A percentile compares a stretch with the other conserved stretches of the same genome.
These are phyloP conservation scores for Diaporthe eres DNA, from an alignment of 2,329 filamentous ascomycete species.

Conservation along the genomic window DNA sequence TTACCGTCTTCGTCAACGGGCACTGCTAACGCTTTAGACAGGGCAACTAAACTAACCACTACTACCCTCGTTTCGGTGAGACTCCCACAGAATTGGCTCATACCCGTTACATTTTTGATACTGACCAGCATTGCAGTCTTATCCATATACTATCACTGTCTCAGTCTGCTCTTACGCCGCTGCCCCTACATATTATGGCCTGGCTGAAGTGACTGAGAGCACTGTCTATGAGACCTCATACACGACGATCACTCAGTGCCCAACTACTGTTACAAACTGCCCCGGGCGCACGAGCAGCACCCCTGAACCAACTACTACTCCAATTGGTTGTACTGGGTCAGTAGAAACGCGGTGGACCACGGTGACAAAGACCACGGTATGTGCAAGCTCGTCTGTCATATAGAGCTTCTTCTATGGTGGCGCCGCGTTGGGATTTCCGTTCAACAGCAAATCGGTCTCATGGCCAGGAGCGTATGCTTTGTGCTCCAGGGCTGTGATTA, in stretches of 20 bases:
- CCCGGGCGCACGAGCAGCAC: slow-evolving; percentile 33
- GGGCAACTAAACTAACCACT: slow-evolving; percentile 35
- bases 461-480: not conserved
- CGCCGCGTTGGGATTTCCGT: not conserved
- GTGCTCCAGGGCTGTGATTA: not conserved
- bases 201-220: slow-evolving; percentile 21
- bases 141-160: slow-evolving; percentile 40
- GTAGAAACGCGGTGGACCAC: slow-evolving; percentile 18
- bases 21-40: slow-evolving; percentile 21
- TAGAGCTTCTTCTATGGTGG: not conserved
- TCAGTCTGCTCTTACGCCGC: slow-evolving; percentile 36
- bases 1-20: not conserved
- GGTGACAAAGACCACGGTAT: slow-evolving; percentile 12
- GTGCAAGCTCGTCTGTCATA: not conserved
- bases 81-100: too few relatives aligned
- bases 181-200: slow-evolving; percentile 7
- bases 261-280: slow-evolving; percentile 32
- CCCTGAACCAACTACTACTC: not conserved
- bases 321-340: slow-evolving; percentile 22
- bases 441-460: not conserved
- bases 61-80: slow-evolving; percentile 41
- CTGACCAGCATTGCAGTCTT: slow-evolving; percentile 36
- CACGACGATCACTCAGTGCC: slow-evolving; percentile 31
- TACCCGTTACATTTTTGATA: not conserved
- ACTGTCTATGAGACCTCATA: slow-evolving; percentile 24